phyloP scores from a whole-genome alignment of 129 eudicot genomes.

The sunflower (Helianthus annuus) region HanXRQr2.0-SUNRISE NC_035436.2:147315271-147315770 shows the following conservation, averaged over 20 bases:
- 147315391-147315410: not conserved
- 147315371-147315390: too few species aligned
- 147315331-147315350: slow-evolving; percentile 25
- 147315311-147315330: slow-evolving; percentile 32
- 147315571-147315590: slow-evolving; percentile 72
- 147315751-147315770: slow-evolving; percentile 77
- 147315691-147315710: slow-evolving; percentile 73
- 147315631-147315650: slow-evolving; percentile 83
- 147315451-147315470: slow-evolving; percentile 34
- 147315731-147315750: slow-evolving; percentile 54
- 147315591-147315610: slow-evolving; percentile 87
- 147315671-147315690: slow-evolving; percentile 78
- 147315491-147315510: slow-evolving; percentile 88
- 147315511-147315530: slow-evolving; percentile 84
- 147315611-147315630: slow-evolving; percentile 74
- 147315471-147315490: slow-evolving; percentile 92
- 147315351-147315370: not conserved
- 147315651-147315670: slow-evolving; percentile 77
- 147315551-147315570: slow-evolving; percentile 67
- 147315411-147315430: slow-evolving; percentile 18
- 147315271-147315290: slow-evolving; percentile 41
- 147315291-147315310: slow-evolving; percentile 33
- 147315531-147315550: slow-evolving; percentile 75
- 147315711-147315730: slow-evolving; percentile 73
- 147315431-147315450: slow-evolving; percentile 54